Percentiles rank a stretch among this genome's conserved stretches.
Evolutionary conservation across 2,329 filamentous ascomycete genomes (phyloP).

Genomic region (Hypoxylon sp.): DNA sequence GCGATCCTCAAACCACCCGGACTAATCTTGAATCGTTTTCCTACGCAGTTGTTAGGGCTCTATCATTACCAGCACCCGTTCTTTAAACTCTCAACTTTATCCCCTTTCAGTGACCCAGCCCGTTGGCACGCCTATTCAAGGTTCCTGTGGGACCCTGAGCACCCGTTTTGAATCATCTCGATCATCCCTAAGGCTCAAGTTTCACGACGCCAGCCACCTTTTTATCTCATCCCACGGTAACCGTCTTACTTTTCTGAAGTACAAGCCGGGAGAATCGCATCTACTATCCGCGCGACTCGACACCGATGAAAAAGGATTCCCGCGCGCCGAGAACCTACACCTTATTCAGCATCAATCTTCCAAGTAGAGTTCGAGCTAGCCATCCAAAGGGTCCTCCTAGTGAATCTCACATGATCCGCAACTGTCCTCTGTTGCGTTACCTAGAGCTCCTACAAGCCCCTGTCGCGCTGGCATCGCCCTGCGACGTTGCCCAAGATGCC

Average conservation of each 20-base stretch:
- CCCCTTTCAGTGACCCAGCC: conserved; percentile 4
- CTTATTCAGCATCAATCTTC: conserved; percentile 18
- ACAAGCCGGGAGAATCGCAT: conserved; percentile 19
- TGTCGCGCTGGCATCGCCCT: conserved; percentile 19
- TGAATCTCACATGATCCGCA: conserved; percentile 23
- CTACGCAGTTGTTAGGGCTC: conserved; percentile 1
- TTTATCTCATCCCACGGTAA: conserved; percentile 20
- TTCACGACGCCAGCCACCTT: conserved; percentile 27
- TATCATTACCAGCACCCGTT: conserved; percentile 16
- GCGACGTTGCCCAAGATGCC: conserved; percentile 64
- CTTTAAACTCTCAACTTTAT: conserved; percentile 14
- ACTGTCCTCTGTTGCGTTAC: conserved; percentile 6
- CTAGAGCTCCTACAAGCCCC: conserved; percentile 10
- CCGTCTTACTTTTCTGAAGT: conserved; percentile 12
- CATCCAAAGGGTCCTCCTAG: not conserved
- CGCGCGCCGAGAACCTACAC: conserved; percentile 10
- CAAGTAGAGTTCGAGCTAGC: conserved; percentile 17
- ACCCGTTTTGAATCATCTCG: conserved; percentile 16
- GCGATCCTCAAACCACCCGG: conserved; percentile 1
- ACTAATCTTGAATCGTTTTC: conserved; percentile 20
- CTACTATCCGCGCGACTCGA: conserved; percentile 13
- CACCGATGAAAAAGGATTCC: conserved; percentile 13
- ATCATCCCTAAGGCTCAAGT: conserved; percentile 23
- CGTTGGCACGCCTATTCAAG: conserved; percentile 12
- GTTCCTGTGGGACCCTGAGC: conserved; percentile 20